These are phyloP conservation scores for Boletus edulis DNA, from an alignment of 768 basidiomycete genomes.

Conservation along the genomic window DNA sequence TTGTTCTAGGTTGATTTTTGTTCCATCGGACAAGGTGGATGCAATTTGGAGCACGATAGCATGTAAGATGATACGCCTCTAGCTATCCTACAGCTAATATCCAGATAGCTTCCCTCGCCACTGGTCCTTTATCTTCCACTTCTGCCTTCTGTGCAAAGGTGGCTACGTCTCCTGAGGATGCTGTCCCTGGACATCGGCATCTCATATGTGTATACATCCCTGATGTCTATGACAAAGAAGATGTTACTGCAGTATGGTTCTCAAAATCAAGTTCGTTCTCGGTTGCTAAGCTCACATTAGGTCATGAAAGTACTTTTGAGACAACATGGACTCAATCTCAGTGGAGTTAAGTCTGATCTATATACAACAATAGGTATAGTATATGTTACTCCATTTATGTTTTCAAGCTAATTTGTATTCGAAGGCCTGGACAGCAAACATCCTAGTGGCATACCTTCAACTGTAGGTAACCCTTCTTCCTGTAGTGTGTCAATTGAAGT, in stretches of 20 bases:
- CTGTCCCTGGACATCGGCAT: slow-evolving; percentile 53
- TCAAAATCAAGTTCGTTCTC: background rate
- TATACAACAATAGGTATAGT: slow-evolving; percentile 59
- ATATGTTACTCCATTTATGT: background rate
- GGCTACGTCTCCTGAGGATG: slow-evolving; percentile 54
- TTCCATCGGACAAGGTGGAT: slow-evolving; percentile 59
- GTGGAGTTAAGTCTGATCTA: slow-evolving; percentile 69
- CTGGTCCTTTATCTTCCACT: slow-evolving; percentile 61
- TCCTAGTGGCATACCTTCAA: slow-evolving; percentile 66
- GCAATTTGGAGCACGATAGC: slow-evolving; percentile 60
- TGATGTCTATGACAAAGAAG: slow-evolving; percentile 63
- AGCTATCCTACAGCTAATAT: background rate
- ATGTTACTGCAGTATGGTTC: slow-evolving; percentile 48
- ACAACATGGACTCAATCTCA: slow-evolving; percentile 61
- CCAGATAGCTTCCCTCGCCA: slow-evolving; percentile 55
- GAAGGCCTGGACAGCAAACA: slow-evolving; percentile 78
- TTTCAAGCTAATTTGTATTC: background rate
- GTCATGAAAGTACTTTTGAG: slow-evolving; percentile 68
- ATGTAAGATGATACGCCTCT: slow-evolving; percentile 37
- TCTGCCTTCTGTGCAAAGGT: slow-evolving; percentile 60
- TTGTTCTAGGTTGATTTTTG: slow-evolving; percentile 62
- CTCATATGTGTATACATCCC: slow-evolving; percentile 72
- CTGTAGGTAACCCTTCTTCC: slow-evolving; percentile 39
- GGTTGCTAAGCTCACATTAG: slow-evolving; percentile 24
- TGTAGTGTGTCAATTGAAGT: background rate